phyloP scores from a whole-genome alignment of 148 eudicot genomes.

The Silene latifolia region DNA sequence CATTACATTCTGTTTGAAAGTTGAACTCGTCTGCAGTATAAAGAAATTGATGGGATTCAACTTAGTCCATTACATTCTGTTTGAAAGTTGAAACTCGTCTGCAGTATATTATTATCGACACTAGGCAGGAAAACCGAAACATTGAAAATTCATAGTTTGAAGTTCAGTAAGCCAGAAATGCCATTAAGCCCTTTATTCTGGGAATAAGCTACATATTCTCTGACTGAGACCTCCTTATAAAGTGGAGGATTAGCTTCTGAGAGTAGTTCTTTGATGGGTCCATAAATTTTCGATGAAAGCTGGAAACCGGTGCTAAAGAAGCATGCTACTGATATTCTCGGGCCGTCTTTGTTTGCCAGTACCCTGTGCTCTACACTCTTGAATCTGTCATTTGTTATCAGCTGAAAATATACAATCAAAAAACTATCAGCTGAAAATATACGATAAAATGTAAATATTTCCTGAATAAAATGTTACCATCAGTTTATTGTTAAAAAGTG shows the following conservation, averaged over 20 bases:
- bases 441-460: too few species aligned
- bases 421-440: too few species aligned
- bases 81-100: too few species aligned
- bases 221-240: conserved; percentile 34
- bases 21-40: too few species aligned
- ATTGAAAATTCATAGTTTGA: conserved; percentile 20
- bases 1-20: too few species aligned
- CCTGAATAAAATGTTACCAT: too few species aligned
- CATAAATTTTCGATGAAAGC: conserved; percentile 31
- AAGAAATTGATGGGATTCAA: too few species aligned
- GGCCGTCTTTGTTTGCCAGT: conserved; percentile 34
- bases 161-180: conserved; percentile 23
- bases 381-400: conserved; percentile 54
- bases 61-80: too few species aligned
- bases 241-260: conserved; percentile 48
- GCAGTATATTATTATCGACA: too few species aligned
- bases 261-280: conserved; percentile 56
- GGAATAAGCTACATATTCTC: conserved; percentile 29
- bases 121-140: not conserved
- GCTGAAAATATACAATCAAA: conserved; percentile 19
- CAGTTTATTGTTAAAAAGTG: too few species aligned
- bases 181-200: conserved; percentile 42
- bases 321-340: conserved; percentile 54
- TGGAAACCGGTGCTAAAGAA: conserved; percentile 39
- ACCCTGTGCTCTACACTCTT: conserved; percentile 56